A percentile compares a stretch with the other conserved stretches of the same genome.
These are phyloP conservation scores for Irpex lacteus DNA, from an alignment of 1,284 basidiomycete species.

Conservation along the genomic window DNA sequence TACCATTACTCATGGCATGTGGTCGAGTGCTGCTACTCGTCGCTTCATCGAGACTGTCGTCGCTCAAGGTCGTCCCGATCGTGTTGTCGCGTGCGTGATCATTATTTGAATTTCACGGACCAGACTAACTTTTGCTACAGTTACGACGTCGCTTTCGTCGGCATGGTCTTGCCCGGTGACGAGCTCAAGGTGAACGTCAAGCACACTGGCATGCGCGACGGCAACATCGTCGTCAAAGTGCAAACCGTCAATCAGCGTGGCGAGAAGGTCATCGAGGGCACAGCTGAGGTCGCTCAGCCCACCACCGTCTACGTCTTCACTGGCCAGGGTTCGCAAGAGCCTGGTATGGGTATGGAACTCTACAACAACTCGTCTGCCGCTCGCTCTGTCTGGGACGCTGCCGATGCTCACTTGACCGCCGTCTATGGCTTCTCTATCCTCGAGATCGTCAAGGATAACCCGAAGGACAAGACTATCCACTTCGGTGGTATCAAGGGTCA, in stretches of 20 bases:
- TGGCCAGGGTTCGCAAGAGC: conserved; percentile 97
- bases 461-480: conserved; percentile 96
- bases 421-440: conserved; percentile 98
- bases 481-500: conserved; percentile 99
- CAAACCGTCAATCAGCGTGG: conserved; percentile 84
- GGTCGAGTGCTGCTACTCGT: conserved; percentile 93
- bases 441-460: conserved; percentile 97
- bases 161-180: conserved; percentile 97
- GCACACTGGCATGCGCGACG: conserved; percentile 89
- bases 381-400: conserved; percentile 95
- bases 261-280: conserved; percentile 90
- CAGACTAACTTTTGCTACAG: conserved; percentile 36
- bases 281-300: conserved; percentile 91
- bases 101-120: conserved; percentile 1
- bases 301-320: conserved; percentile 97
- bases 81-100: conserved; percentile 75
- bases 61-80: conserved; percentile 89
- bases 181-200: conserved; percentile 86
- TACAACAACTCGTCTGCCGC: conserved; percentile 93
- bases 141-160: conserved; percentile 91
- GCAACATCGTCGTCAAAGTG: conserved; percentile 90
- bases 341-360: conserved; percentile 99
- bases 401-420: conserved; percentile 89
- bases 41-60: conserved; percentile 93
- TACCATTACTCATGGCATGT: conserved; percentile 98